Conservation (phyloP, 2,329 filamentous ascomycete species). For the Neonectria faginata region DNA sequence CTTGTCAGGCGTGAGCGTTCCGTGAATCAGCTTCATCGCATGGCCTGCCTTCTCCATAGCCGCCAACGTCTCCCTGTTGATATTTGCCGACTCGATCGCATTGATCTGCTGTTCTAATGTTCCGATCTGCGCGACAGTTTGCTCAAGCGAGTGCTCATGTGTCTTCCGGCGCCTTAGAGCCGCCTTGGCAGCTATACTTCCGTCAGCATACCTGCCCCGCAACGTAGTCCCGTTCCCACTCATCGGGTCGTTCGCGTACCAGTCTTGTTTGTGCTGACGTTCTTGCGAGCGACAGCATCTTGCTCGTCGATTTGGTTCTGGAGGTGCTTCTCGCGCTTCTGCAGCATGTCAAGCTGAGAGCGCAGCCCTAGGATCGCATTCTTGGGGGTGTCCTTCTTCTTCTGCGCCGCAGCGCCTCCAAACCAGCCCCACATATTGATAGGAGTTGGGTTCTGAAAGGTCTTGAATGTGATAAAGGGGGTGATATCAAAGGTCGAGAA, state of each 20-base stretch:
- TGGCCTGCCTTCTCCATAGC: slow-evolving; percentile 92
- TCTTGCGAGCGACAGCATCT: slow-evolving; percentile 87
- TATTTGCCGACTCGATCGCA: slow-evolving; percentile 96
- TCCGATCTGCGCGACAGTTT: slow-evolving; percentile 88
- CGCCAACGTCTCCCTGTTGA: slow-evolving; percentile 95
- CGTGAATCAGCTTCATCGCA: slow-evolving; percentile 95
- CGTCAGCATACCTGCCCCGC: slow-evolving; percentile 42
- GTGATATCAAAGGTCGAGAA: slow-evolving; percentile 27
- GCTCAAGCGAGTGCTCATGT: slow-evolving; percentile 90
- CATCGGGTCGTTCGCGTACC: slow-evolving; percentile 66
- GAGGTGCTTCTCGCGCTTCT: slow-evolving; percentile 93
- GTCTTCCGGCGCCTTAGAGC: slow-evolving; percentile 94
- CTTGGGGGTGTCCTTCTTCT: slow-evolving; percentile 94
- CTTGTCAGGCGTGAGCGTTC: slow-evolving; percentile 90
- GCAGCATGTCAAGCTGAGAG: slow-evolving; percentile 94
- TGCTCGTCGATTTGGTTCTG: slow-evolving; percentile 95
- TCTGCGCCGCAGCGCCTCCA: slow-evolving; percentile 82
- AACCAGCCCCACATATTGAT: slow-evolving; percentile 86
- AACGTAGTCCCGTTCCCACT: slow-evolving; percentile 21
- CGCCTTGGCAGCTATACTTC: slow-evolving; percentile 79
- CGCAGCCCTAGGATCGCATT: slow-evolving; percentile 92
- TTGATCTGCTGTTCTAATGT: slow-evolving; percentile 97
- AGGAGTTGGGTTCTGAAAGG: slow-evolving; percentile 25
- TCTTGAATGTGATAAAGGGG: slow-evolving; percentile 4
- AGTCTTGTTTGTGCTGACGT: slow-evolving; percentile 87